Evolutionary conservation across 1,284 basidiomycete species (phyloP).

Genomic region (Leccinum huronense): DNA sequence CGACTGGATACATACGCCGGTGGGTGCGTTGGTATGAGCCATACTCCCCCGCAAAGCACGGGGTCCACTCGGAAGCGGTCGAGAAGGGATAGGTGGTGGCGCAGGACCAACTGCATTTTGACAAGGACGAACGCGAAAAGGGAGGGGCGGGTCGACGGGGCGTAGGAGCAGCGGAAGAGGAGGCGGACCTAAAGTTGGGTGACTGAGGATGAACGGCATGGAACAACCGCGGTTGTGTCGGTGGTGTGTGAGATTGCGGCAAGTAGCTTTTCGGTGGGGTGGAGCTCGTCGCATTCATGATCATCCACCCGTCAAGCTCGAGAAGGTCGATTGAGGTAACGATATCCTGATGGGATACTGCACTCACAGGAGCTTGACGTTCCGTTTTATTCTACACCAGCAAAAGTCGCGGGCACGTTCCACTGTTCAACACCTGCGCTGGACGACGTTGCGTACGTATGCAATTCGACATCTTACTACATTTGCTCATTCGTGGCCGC

Average conservation of each 20-base stretch:
- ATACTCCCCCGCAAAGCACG: constrained; percentile 46
- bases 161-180: constrained; percentile 25
- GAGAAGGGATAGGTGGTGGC: constrained; percentile 27
- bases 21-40: constrained; percentile 25
- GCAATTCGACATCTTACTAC: background rate
- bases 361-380: constrained; percentile 66
- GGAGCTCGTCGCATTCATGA: constrained; percentile 25
- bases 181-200: constrained; percentile 26
- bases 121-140: constrained; percentile 28
- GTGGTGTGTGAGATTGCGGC: constrained; percentile 42
- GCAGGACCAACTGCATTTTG: constrained; percentile 27
- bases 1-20: constrained; percentile 25
- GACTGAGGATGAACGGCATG: constrained; percentile 30
- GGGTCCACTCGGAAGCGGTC: constrained; percentile 51
- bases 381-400: constrained; percentile 92
- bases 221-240: constrained; percentile 49
- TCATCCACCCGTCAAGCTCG: too few species aligned
- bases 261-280: constrained; percentile 37
- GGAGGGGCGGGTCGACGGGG: constrained; percentile 32
- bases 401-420: constrained; percentile 78
- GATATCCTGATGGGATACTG: constrained; percentile 4
- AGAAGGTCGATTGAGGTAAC: too few species aligned
- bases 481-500: background rate
- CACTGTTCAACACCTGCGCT: constrained; percentile 80
- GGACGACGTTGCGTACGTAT: constrained; percentile 68